Percentiles rank a stretch among this genome's conserved stretches.
Evolutionary conservation across 257 asterid genomes (phyloP).

Genomic region (Agastache rugosa): DNA sequence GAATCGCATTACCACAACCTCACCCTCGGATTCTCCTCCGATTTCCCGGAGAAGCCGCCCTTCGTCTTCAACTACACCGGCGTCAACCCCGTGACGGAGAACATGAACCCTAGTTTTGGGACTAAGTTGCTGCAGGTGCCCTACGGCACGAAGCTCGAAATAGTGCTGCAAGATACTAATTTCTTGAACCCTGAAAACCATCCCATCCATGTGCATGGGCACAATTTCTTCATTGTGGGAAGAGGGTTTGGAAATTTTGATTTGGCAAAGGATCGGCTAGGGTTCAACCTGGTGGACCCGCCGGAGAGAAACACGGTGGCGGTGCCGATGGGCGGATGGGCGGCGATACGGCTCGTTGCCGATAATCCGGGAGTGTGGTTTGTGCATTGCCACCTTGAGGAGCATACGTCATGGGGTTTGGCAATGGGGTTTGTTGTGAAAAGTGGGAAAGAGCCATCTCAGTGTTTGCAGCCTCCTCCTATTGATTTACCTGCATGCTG

Average conservation of each 20-base stretch:
- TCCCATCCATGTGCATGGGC: constrained; percentile 83
- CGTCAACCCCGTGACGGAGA: constrained; percentile 56
- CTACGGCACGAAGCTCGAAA: constrained; percentile 64
- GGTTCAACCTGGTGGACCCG: constrained; percentile 70
- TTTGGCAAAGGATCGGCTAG: constrained; percentile 43
- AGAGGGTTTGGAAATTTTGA: constrained; percentile 79
- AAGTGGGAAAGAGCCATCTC: constrained; percentile 51
- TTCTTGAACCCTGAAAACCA: constrained; percentile 74
- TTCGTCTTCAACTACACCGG: constrained; percentile 71
- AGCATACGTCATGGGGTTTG: constrained; percentile 83
- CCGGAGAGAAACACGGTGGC: constrained; percentile 88
- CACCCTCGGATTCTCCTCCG: constrained; percentile 12
- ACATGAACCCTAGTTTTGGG: constrained; percentile 70
- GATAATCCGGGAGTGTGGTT: constrained; percentile 93
- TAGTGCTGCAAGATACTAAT: constrained; percentile 70
- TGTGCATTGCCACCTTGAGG: constrained; percentile 85
- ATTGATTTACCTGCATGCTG: constrained; percentile 70
- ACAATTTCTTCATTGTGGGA: constrained; percentile 75
- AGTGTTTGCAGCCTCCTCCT: constrained; percentile 76
- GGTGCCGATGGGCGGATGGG: constrained; percentile 94
- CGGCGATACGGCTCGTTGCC: constrained; percentile 62
- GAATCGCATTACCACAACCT: constrained; percentile 62
- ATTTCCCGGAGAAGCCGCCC: constrained; percentile 71
- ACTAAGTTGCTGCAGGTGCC: constrained; percentile 52
- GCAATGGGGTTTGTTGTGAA: constrained; percentile 71